These are phyloP conservation scores for Noccaea bulbosa DNA, from an alignment of 345 rosid genomes.

Conservation along the genomic window DNA sequence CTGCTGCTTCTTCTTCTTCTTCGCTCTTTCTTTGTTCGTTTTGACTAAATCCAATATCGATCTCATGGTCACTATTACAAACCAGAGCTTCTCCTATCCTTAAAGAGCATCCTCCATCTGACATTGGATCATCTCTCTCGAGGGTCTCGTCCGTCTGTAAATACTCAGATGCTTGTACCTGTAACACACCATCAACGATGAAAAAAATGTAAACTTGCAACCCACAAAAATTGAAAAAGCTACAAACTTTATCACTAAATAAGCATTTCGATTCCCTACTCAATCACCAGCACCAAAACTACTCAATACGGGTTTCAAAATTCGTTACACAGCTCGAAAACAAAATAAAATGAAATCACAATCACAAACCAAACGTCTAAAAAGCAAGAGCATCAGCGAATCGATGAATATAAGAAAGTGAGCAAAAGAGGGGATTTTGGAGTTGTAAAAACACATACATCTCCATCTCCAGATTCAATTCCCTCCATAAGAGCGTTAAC, in stretches of 20 bases:
- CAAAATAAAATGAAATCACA: conserved; percentile 8
- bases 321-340: background rate
- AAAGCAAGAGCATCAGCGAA: conserved; percentile 23
- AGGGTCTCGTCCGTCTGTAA: conserved; percentile 48
- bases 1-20: conserved; percentile 33
- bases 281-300: background rate
- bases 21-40: conserved; percentile 36
- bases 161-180: conserved; percentile 38
- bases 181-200: conserved; percentile 16
- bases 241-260: conserved; percentile 18
- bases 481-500: conserved; percentile 35
- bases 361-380: background rate
- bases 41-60: conserved; percentile 42
- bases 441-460: conserved; percentile 34
- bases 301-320: background rate
- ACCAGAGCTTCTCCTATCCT: conserved; percentile 45
- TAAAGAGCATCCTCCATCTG: conserved; percentile 39
- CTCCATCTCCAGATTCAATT: conserved; percentile 36
- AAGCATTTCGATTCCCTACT: background rate
- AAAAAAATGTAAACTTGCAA: conserved; percentile 4
- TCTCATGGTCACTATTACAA: conserved; percentile 46
- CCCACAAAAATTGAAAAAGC: background rate
- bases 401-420: background rate
- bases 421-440: background rate
- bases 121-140: conserved; percentile 42